Evolutionary conservation across 805 yeast species (phyloP).

Genomic region (Lipomyces mesembrius): DNA sequence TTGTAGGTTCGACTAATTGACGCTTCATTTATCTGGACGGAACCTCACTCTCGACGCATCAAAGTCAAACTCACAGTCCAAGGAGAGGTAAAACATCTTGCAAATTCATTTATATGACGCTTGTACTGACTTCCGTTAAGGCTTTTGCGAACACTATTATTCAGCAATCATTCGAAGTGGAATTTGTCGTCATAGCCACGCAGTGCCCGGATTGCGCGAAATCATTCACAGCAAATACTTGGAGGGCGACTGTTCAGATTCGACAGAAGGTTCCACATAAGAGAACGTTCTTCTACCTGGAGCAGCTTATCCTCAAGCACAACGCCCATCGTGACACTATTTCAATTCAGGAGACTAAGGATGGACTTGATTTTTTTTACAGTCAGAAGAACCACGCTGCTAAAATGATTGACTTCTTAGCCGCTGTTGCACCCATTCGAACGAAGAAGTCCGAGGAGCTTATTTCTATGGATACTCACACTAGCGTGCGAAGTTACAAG

Average conservation of each 20-base stretch:
- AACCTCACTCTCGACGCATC: conserved; percentile 96
- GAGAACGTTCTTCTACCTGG: conserved; percentile 92
- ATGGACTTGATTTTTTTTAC: conserved; percentile 94
- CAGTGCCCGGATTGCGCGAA: conserved; percentile 99
- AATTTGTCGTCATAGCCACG: conserved; percentile 89
- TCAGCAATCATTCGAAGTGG: conserved; percentile 94
- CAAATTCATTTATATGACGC: background rate
- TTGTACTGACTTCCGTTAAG: background rate
- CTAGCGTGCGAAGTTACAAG: conserved; percentile 85
- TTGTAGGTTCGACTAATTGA: conserved; percentile 82
- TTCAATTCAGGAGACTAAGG: conserved; percentile 88
- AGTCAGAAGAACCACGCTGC: conserved; percentile 87
- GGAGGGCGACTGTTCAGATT: conserved; percentile 97
- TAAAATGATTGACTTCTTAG: conserved; percentile 89
- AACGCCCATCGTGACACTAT: conserved; percentile 93
- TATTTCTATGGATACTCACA: conserved; percentile 87
- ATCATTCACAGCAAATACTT: conserved; percentile 92
- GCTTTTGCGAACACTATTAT: conserved; percentile 89
- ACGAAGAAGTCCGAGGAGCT: conserved; percentile 87
- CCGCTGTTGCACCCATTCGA: conserved; percentile 82
- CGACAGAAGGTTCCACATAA: conserved; percentile 97
- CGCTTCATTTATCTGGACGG: conserved; percentile 98
- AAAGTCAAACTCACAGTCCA: conserved; percentile 90
- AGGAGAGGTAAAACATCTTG: conserved; percentile 61
- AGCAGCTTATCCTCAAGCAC: conserved; percentile 90